Percentiles rank a stretch among this genome's conserved stretches.
Conservation (phyloP, 768 basidiomycete species). For the Lactifluus echinatus region DNA sequence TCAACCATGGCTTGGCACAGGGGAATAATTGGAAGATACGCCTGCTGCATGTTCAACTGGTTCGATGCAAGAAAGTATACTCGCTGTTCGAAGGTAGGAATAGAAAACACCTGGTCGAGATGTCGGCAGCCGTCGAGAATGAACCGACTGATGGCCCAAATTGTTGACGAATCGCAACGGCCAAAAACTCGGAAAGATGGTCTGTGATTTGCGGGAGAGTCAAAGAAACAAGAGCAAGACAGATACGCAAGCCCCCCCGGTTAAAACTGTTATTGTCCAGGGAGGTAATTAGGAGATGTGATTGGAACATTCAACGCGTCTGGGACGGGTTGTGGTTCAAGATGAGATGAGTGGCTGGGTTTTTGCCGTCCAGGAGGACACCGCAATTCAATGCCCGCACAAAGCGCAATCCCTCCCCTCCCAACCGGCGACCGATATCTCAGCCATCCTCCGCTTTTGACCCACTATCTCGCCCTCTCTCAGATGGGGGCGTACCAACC, state of each 20-base stretch:
- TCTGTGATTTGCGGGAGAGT: neutral
- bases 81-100: neutral
- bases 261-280: neutral
- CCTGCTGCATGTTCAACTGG: neutral
- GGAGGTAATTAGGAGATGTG: neutral
- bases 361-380: no score
- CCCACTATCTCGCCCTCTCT: no score
- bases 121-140: neutral
- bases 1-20: neutral
- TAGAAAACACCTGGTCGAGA: neutral
- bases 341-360: no score
- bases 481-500: neutral
- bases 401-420: neutral
- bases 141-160: neutral
- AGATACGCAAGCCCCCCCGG: neutral
- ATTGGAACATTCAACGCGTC: no score
- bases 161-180: slow-evolving; percentile 4
- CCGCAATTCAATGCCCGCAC: slow-evolving; percentile 12
- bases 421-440: no score
- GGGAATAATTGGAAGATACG: neutral
- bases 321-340: no score
- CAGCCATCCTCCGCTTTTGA: no score
- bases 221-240: slow-evolving; percentile 2
- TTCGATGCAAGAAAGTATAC: neutral
- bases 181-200: slow-evolving; percentile 8